Base-by-base conservation (phyloP, 2,329 filamentous ascomycete genomes). In the Ophiostoma pallidulum region DNA sequence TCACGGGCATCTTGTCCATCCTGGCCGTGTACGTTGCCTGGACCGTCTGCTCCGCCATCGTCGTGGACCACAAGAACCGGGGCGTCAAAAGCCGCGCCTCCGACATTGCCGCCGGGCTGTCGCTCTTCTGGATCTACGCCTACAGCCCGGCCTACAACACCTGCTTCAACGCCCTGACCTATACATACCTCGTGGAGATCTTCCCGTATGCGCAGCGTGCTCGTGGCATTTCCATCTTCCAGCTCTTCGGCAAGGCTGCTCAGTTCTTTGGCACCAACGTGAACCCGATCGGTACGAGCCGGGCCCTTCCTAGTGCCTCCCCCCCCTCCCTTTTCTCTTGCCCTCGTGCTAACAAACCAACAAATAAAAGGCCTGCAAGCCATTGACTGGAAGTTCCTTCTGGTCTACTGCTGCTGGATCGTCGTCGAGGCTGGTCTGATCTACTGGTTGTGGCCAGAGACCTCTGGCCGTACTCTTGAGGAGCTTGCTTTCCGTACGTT, bases 81-180 rank as follows among this genome's bases (percentile, higher is more conserved):
- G 16, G 4, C n/a, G 29, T 10, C n/a, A 19, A 18, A 4, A 20
- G n/a, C n/a, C 16, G 3, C 6, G 20, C 41, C 9, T 62, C 53
- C 38, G 20, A 51, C 13, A 64, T 65, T 20, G 62, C 69, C 2
- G 64, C 62, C 31, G 59, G 58, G 53, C 60, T 58, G 60, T 64
- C 43, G 49, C 63, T 82, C 28, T 72, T 81, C 60, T 82, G 78
- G 61, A 78, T 77, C 54, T 82, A 79, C 52, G 65, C 69, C 4
- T 82, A 80, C 59, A 70, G 69, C 9, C 75, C 77, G 4, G 68
- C 65, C 51, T 83, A 82, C 59, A 82, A 82, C 55, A 69, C 82
- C 42, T 78, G 77, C n/a, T 80, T 81, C 60, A 83, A 82, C 57
- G 75, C 79, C 13, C 65, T 84, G 47, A 80, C 77, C 1, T 81